Base-by-base conservation (phyloP, 2,329 filamentous ascomycete genomes). In the Monilinia aucupariae region DNA sequence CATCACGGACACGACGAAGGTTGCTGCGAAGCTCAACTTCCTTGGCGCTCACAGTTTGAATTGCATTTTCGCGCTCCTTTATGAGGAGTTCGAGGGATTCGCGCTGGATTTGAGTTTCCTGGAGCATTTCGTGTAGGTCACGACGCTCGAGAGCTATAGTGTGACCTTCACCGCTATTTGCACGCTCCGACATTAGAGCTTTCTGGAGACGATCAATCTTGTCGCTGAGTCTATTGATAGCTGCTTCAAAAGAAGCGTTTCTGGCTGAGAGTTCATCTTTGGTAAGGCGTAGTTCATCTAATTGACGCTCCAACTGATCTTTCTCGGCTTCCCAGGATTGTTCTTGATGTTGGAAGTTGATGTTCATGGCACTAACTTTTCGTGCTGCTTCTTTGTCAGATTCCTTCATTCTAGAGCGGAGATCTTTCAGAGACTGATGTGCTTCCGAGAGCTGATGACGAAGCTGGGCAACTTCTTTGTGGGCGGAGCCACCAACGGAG, bases 31-130 rank as follows among this genome's bases (percentile, higher is more conserved):
- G 79, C 12, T 84, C 79, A 25, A 78, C 77, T 69, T 89, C 85
- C n/a, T 82, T 81, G 17, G 77, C 77, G 41, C 79, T 76, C 34
- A 86, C 78, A 39, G 78, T 75, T 48, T 83, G 82, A 55, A 92
- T 83, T 17, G 85, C 81, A 62, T 84, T 80, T 62, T 91, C 86
- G 65, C 89, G 86, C 71, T 89, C 85, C 7, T 82, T 80, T 34
- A 94, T 80, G 71, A 90, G 86, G 64, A 90, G 81, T 68, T 90
- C 86, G n/a, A 94, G 79, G 41, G 86, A 82, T 73, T 90, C 85
- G 49, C 82, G 78, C 70, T 88, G 83, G 15, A 85, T 78, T 73
- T 88, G 85, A 25, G 82, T 82, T 69, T 84, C 81, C 65, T 84
- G 85, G 32, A 87, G 78, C 74, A 84, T 80, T 59, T 81, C 78